phyloP scores from a whole-genome alignment of 495 filamentous ascomycete species.

The Tricharina praecox region DNA sequence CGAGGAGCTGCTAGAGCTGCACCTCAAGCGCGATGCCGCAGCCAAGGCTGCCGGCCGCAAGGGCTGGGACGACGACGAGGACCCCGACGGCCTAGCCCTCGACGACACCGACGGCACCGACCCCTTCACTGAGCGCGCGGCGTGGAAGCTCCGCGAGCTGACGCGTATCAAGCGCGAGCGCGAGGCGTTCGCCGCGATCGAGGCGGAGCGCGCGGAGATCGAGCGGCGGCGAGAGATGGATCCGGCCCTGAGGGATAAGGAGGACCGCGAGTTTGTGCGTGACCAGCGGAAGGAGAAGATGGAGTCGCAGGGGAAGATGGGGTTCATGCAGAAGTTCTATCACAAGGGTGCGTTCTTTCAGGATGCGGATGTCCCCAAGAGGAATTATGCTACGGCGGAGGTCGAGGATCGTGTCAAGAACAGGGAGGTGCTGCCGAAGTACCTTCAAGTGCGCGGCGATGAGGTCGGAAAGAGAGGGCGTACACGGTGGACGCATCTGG shows the following conservation, averaged over 20 bases:
- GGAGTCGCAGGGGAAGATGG: constrained; percentile 65
- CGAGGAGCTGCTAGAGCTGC: constrained; percentile 69
- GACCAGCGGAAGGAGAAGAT: constrained; percentile 70
- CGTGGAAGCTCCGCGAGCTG: constrained; percentile 88
- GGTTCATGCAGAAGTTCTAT: constrained; percentile 88
- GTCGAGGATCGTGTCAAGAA: constrained; percentile 68
- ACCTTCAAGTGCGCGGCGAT: constrained; percentile 87
- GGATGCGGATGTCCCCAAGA: constrained; percentile 52
- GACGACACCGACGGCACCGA: constrained; percentile 78
- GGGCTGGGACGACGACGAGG: constrained; percentile 79
- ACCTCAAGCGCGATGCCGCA: constrained; percentile 62
- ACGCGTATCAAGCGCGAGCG: constrained; percentile 72
- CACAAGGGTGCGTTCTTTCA: constrained; percentile 94
- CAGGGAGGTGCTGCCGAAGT: constrained; percentile 69
- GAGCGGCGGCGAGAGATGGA: constrained; percentile 78
- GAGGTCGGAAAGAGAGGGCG: constrained; percentile 83
- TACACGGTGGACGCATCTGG: constrained; percentile 76
- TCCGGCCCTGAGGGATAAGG: constrained; percentile 67
- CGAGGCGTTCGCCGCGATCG: constrained; percentile 62
- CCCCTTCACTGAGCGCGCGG: constrained; percentile 72
- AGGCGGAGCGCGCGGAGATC: constrained; percentile 76
- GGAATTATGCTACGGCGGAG: constrained; percentile 50
- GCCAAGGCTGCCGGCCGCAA: constrained; percentile 58
- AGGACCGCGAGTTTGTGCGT: constrained; percentile 63
- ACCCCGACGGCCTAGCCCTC: constrained; percentile 52